Evolutionary conservation across 768 basidiomycete species (phyloP).

Genomic region (Saitozyma podzolica): DNA sequence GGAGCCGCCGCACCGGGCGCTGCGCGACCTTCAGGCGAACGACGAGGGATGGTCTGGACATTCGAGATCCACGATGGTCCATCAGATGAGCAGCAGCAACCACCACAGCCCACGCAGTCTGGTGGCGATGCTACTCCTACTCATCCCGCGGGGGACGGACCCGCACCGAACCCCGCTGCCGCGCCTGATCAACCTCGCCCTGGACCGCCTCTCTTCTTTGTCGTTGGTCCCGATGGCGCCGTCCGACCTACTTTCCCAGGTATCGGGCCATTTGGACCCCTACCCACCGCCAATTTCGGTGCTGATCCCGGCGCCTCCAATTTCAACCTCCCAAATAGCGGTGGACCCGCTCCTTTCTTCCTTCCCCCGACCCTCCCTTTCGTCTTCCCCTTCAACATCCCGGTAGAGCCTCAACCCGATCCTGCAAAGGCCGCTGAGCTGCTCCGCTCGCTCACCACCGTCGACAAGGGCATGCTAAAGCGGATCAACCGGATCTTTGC

Average conservation of each 20-base stretch:
- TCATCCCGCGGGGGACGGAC: too few relatives aligned
- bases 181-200: too few relatives aligned
- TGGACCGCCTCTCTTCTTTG: background rate
- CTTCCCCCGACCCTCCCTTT: background rate
- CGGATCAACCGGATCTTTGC: constrained; percentile 31
- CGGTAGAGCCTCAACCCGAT: constrained; percentile 17
- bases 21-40: too few relatives aligned
- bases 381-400: too few relatives aligned
- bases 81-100: too few relatives aligned
- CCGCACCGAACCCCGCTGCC: too few relatives aligned
- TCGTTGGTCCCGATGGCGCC: background rate
- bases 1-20: too few relatives aligned
- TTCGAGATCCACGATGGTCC: too few relatives aligned
- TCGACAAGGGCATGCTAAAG: constrained; percentile 21
- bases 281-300: background rate
- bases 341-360: background rate
- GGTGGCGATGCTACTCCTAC: too few relatives aligned
- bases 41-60: too few relatives aligned
- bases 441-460: constrained; percentile 27
- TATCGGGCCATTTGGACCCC: background rate
- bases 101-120: too few relatives aligned
- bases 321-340: background rate
- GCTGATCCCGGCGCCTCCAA: background rate
- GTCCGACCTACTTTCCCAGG: background rate
- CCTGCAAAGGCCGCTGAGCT: constrained; percentile 39